A percentile compares a stretch with the other conserved stretches of the same genome.
These are phyloP conservation scores for Fusarium robinianum DNA, from an alignment of 2,329 filamentous ascomycete species.

Conservation along the genomic window DNA sequence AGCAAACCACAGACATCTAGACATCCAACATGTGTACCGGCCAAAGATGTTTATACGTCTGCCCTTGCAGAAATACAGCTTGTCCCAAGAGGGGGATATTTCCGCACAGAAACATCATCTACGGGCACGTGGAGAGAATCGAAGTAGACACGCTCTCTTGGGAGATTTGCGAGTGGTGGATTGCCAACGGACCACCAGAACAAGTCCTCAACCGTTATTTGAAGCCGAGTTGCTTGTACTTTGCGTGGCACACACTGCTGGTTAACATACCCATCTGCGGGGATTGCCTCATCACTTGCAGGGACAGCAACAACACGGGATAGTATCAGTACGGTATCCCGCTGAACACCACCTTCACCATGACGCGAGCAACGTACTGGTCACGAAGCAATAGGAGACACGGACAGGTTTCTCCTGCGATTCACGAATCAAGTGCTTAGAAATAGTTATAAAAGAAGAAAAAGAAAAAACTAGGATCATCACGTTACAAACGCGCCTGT, in stretches of 20 bases:
- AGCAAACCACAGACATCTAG: neutral
- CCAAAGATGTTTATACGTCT: slow-evolving; percentile 30
- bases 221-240: slow-evolving; percentile 31
- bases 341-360: neutral
- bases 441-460: too few species aligned
- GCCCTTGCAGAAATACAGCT: slow-evolving; percentile 30
- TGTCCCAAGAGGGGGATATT: slow-evolving; percentile 26
- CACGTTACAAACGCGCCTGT: too few species aligned
- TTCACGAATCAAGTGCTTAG: too few species aligned
- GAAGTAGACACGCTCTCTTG: slow-evolving; percentile 31
- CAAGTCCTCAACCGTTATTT: slow-evolving; percentile 35
- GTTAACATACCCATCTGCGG: slow-evolving; percentile 19
- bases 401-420: too few species aligned
- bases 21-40: slow-evolving; percentile 34
- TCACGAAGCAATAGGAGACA: too few species aligned
- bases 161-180: slow-evolving; percentile 37
- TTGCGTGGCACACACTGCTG: slow-evolving; percentile 30
- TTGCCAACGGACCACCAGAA: slow-evolving; percentile 33
- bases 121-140: slow-evolving; percentile 29
- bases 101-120: slow-evolving; percentile 23
- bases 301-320: slow-evolving; percentile 4
- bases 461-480: too few species aligned
- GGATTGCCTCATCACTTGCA: slow-evolving; percentile 23
- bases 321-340: neutral
- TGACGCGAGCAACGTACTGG: neutral